Percentiles rank a stretch among this genome's conserved stretches.
phyloP scores from a whole-genome alignment of 2,329 filamentous ascomycete species.

The Aplosporella prunicola region DNA sequence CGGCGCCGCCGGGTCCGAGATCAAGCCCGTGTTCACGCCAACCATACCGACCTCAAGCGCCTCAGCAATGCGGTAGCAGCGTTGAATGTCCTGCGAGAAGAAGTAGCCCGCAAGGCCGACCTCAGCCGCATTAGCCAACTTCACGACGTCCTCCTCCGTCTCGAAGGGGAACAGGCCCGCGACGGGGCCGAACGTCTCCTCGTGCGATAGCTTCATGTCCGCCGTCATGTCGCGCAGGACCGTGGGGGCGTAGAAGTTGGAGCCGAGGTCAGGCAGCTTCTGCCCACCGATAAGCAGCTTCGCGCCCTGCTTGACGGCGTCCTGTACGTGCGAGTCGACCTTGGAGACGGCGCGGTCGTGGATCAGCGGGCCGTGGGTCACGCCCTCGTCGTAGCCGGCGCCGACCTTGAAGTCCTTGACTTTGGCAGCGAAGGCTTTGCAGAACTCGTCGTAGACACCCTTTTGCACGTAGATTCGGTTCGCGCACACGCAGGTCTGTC shows the following conservation, averaged over 20 bases:
- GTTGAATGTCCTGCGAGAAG: constrained; percentile 57
- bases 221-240: constrained; percentile 78
- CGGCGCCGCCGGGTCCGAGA: constrained; percentile 38
- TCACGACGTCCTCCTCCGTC: constrained; percentile 79
- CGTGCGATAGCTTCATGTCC: constrained; percentile 73
- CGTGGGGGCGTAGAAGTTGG: constrained; percentile 84
- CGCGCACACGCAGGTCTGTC: constrained; percentile 79
- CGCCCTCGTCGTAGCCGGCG: constrained; percentile 57
- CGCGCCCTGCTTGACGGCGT: constrained; percentile 69
- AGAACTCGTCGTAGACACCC: constrained; percentile 69
- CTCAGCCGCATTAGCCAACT: constrained; percentile 68
- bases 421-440: constrained; percentile 57
- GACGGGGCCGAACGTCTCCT: constrained; percentile 95
- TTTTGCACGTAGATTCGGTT: constrained; percentile 75
- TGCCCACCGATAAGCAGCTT: constrained; percentile 68
- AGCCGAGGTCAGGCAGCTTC: constrained; percentile 61
- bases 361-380: constrained; percentile 76
- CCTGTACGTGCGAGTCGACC: constrained; percentile 68
- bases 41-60: constrained; percentile 79
- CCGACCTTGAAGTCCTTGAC: constrained; percentile 69
- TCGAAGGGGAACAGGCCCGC: constrained; percentile 83
- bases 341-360: constrained; percentile 74
- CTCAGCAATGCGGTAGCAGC: constrained; percentile 52
- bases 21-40: constrained; percentile 48
- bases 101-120: constrained; percentile 94